Base-by-base conservation (phyloP, 2,329 filamentous ascomycete species). In the Aspergillus neotritici region DNA sequence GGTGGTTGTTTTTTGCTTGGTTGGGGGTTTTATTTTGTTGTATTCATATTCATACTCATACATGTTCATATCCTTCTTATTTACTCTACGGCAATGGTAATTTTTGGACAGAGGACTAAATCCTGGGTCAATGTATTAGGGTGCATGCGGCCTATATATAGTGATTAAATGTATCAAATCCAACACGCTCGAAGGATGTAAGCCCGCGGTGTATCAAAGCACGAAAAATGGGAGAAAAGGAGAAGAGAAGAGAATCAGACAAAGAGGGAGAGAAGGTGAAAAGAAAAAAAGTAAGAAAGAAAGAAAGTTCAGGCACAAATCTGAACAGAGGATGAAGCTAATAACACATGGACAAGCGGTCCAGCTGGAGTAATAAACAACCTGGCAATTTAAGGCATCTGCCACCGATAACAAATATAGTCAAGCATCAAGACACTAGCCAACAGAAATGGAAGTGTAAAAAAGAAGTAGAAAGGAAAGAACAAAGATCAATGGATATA, bases 381-480 rank as follows among this genome's bases (percentile, higher is more conserved):
- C 6, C 21, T 25, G 21, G 21, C 21, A 25, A 25, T 25, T 8
- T 25, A 25, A 25, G 21, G 21, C 21, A 9, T 25, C 4, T 9
- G 21, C 21, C 21, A 25, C 21, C 17, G 17, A 21, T 5, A 21
- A 21, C 5, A 8, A 25, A 5, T 25, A 25, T 25, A 25, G 7
- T 25, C 21, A 39, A 13, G 29, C 34, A 44, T 15, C 21, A 34
- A 34, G 34, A 40, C 14, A 40, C 31, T 15, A 37, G 17, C 34
- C 12, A 46, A 43, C 6, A 36, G 15, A 15, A 15, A 29, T 21
- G 30, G 30, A 29, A 28, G 25, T 36, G n/a, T 34, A 30, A 15
- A 49, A 29, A 12, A 47, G 42, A 45, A 45, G 34, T 44, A n/a
- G 37, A 40, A 36, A 30, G 42, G 41, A 42, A 41, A 37, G 44